phyloP scores from a whole-genome alignment of 2,329 filamentous ascomycete species.

The Chaetothyriales sp. region DNA sequence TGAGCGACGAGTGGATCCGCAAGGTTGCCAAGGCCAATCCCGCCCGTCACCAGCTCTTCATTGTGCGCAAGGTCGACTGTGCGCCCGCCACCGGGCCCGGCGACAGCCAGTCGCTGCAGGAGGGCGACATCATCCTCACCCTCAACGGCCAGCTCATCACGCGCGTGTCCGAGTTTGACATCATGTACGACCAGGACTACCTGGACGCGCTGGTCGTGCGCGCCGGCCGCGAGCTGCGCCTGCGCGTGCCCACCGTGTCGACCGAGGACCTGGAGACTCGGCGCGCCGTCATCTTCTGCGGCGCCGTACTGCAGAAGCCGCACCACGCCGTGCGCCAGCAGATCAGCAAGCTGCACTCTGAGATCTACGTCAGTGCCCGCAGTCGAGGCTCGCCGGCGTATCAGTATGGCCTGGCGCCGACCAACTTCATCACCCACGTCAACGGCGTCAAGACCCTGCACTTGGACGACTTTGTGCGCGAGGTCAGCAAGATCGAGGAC shows the following conservation, averaged over 20 bases:
- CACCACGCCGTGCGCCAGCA: constrained; percentile 96
- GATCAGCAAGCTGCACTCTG: constrained; percentile 89
- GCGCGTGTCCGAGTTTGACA: constrained; percentile 77
- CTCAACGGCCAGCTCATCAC: constrained; percentile 89
- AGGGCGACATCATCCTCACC: constrained; percentile 85
- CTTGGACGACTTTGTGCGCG: constrained; percentile 63
- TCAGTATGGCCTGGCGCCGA: constrained; percentile 83
- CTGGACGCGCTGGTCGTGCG: constrained; percentile 79
- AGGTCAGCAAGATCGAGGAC: constrained; percentile 77
- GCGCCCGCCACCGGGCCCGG: constrained; percentile 33
- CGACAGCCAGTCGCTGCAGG: constrained; percentile 49
- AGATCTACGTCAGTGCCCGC: constrained; percentile 86
- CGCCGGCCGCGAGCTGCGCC: constrained; percentile 61
- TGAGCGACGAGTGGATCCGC: constrained; percentile 88
- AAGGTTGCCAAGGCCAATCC: constrained; percentile 80
- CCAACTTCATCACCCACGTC: constrained; percentile 94
- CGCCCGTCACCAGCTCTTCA: constrained; percentile 90
- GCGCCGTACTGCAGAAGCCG: constrained; percentile 79
- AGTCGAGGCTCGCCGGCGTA: constrained; percentile 72
- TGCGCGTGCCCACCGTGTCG: constrained; percentile 71
- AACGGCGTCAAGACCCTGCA: constrained; percentile 79
- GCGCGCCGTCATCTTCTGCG: constrained; percentile 85
- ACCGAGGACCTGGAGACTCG: constrained; percentile 87
- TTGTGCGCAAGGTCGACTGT: constrained; percentile 81
- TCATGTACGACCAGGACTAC: constrained; percentile 83